These are phyloP conservation scores for Cladosporium sp. DNA, from an alignment of 2,329 filamentous ascomycete species.

Conservation along the genomic window DNA sequence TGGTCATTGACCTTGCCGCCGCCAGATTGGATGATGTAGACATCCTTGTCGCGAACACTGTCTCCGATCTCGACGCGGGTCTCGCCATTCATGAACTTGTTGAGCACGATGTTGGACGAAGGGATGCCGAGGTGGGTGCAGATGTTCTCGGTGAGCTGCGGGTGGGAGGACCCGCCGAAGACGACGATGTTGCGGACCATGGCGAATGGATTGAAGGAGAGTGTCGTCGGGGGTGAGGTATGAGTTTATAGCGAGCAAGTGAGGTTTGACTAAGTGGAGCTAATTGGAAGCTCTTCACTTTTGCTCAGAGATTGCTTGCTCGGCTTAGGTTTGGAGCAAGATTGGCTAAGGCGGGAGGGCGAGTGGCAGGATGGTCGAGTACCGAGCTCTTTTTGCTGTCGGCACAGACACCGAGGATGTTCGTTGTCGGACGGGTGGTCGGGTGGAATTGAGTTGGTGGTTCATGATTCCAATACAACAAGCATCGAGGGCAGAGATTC, in stretches of 20 bases:
- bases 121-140: conserved; percentile 85
- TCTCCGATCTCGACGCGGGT: conserved; percentile 94
- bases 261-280: not conserved
- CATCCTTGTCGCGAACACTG: conserved; percentile 95
- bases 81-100: conserved; percentile 93
- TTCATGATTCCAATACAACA: conserved; percentile 3
- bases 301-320: conserved; percentile 4
- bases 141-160: conserved; percentile 77
- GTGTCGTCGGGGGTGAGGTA: too few relatives aligned
- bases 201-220: conserved; percentile 9
- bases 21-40: conserved; percentile 95
- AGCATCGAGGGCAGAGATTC: not conserved
- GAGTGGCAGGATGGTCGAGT: not conserved
- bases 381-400: conserved; percentile 1
- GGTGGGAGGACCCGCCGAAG: conserved; percentile 89
- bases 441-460: not conserved
- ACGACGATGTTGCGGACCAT: conserved; percentile 97
- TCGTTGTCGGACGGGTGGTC: not conserved
- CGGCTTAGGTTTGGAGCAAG: not conserved
- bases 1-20: conserved; percentile 93
- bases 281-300: not conserved
- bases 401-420: not conserved
- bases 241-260: not conserved
- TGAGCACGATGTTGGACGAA: conserved; percentile 75
- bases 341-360: not conserved